Percentiles rank a stretch among this genome's conserved stretches.
phyloP scores from a whole-genome alignment of 352 stramenopile species.

The Globisporangium apiculatum region DNA sequence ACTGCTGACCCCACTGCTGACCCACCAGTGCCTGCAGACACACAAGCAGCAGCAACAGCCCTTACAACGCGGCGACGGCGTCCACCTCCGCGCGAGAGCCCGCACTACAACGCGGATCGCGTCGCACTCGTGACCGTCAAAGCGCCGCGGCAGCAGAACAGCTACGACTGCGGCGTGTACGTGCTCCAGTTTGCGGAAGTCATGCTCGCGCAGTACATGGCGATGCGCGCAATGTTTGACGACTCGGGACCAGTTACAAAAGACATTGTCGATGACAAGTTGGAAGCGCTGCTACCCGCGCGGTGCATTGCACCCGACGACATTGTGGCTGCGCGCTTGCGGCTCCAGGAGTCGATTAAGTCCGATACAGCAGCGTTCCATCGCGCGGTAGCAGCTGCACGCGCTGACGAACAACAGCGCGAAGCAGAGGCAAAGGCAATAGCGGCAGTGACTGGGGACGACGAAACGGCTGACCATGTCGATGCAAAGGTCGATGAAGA shows the following conservation, averaged over 20 bases:
- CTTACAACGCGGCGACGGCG: not conserved
- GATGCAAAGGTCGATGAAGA: too few species aligned
- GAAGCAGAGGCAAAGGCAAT: too few species aligned
- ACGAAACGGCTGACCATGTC: too few species aligned
- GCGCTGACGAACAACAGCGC: slow-evolving; percentile 10
- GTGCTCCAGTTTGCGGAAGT: slow-evolving; percentile 54
- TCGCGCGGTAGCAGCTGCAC: slow-evolving; percentile 1
- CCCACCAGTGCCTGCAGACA: not conserved
- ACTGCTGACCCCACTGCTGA: slow-evolving; percentile 2
- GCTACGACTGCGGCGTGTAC: slow-evolving; percentile 63
- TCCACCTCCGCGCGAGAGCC: not conserved
- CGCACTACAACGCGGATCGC: slow-evolving; percentile 24
- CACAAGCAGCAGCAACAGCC: not conserved
- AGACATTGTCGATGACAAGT: slow-evolving; percentile 30
- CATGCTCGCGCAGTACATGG: slow-evolving; percentile 39
- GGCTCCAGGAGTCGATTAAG: slow-evolving; percentile 31
- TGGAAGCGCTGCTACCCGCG: slow-evolving; percentile 31
- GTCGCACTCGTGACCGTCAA: slow-evolving; percentile 32
- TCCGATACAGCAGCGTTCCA: slow-evolving; percentile 24
- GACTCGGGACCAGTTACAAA: slow-evolving; percentile 26
- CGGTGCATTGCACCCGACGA: slow-evolving; percentile 35
- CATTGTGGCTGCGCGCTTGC: slow-evolving; percentile 21
- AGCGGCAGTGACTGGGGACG: too few species aligned
- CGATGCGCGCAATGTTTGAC: slow-evolving; percentile 12
- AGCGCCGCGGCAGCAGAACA: slow-evolving; percentile 48